Percentiles rank a stretch among this genome's conserved stretches.
These are phyloP conservation scores for Ailanthus altissimus DNA, from an alignment of 345 rosid species.

Conservation along the genomic window DNA sequence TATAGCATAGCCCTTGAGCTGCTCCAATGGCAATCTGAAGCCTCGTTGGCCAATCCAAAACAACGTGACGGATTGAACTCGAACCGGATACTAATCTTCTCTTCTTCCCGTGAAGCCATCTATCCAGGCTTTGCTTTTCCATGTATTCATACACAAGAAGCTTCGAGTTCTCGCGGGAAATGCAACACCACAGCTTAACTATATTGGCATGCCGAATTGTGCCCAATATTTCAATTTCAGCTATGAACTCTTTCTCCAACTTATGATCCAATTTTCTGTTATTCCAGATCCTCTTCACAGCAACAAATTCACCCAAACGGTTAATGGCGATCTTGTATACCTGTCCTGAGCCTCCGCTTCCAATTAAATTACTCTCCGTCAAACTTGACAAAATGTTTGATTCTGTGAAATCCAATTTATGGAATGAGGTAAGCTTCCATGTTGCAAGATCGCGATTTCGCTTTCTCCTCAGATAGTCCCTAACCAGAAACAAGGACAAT, in stretches of 20 bases:
- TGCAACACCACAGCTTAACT: constrained; percentile 81
- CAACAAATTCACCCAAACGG: constrained; percentile 54
- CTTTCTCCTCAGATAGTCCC: constrained; percentile 51
- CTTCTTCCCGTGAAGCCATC: constrained; percentile 74
- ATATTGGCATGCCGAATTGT: constrained; percentile 80
- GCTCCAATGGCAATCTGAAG: constrained; percentile 80
- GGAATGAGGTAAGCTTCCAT: constrained; percentile 90
- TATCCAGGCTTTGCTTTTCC: constrained; percentile 83
- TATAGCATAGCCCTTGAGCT: constrained; percentile 82
- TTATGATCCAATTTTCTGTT: constrained; percentile 47
- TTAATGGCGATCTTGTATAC: constrained; percentile 57
- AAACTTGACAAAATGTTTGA: constrained; percentile 58
- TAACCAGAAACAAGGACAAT: constrained; percentile 40
- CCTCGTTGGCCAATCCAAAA: constrained; percentile 66
- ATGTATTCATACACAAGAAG: constrained; percentile 91
- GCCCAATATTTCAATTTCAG: constrained; percentile 80
- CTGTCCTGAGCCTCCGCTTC: constrained; percentile 93
- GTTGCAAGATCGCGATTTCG: constrained; percentile 36
- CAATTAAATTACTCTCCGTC: constrained; percentile 73
- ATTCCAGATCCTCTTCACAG: constrained; percentile 87
- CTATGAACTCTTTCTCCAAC: constrained; percentile 69
- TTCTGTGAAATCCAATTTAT: constrained; percentile 62
- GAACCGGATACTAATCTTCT: constrained; percentile 27
- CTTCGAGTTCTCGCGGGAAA: constrained; percentile 79
- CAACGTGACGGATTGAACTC: constrained; percentile 23